Base-by-base conservation (phyloP, 208 protist species). In the Strigomonas galati region DNA sequence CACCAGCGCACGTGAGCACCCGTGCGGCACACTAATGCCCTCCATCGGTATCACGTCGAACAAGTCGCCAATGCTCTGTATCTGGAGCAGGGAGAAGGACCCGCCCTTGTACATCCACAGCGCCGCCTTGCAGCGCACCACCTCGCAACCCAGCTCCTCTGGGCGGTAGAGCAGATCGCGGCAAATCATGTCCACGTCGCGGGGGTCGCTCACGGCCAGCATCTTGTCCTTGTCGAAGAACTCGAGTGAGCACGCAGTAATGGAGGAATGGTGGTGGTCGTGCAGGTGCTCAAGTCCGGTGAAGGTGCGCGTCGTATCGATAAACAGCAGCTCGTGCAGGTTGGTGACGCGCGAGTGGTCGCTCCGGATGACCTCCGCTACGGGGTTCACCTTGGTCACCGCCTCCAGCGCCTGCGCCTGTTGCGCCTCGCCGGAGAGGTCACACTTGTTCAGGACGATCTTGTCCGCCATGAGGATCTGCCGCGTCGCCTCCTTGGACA, bases 401-500 rank as follows among this genome's bases (percentile, higher is more conserved):
- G 69, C 68, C 24, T 12, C 63, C 35, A 79, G 32, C 12, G 89
- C 84, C 49, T 37, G 70, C 1, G 30, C 59, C 58, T 89, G 82
- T 61, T 92, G 82, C 44, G 69, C 72, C n/a, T 54, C 79, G 7
- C 72, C 80, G 43, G 81, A 65, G 32, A 97, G 82, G 71, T 98
- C 97, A 40, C 85, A 85, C 78, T 98, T 98, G 79, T 98, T 98
- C n/a, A 98, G 66, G 12, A 98, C 67, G 59, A 98, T 79, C 57
- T 89, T 81, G 71, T 98, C 95, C 3, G 97, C 97, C 65, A 97
- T 84, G 5, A 96, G 86, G 51, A 98, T 82, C 78, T 98, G 96
- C 31, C 87, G 81, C 15, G 71, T 68, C n/a, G 84, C 87, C 56
- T 95, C 92, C 32, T 66, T 61, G n/a, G 69, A 67, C 5, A 92